These are phyloP conservation scores for Zizania palustris DNA, from an alignment of 202 grass and related monocot genomes.

Conservation along the genomic window DNA sequence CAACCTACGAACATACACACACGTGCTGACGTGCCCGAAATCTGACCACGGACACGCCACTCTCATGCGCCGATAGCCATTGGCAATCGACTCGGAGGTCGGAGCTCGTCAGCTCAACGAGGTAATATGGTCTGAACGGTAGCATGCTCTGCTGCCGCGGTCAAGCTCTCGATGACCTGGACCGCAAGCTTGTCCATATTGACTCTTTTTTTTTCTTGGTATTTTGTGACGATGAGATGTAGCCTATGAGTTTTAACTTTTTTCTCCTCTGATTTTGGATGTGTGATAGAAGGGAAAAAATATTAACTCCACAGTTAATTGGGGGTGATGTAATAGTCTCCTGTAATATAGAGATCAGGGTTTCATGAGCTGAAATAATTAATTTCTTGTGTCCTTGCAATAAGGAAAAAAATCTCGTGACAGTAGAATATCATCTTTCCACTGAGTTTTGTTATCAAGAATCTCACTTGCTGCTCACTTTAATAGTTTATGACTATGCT, in stretches of 20 bases:
- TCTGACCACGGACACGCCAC: not conserved
- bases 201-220: constrained; percentile 20
- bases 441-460: constrained; percentile 41
- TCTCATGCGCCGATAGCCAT: constrained; percentile 10
- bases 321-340: constrained; percentile 29
- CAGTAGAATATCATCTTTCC: constrained; percentile 42
- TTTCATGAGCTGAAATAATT: not conserved
- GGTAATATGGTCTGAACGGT: not conserved
- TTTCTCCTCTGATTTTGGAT: constrained; percentile 7
- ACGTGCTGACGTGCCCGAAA: not conserved
- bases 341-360: constrained; percentile 35
- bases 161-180: constrained; percentile 38
- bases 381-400: not conserved
- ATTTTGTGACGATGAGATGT: constrained; percentile 35
- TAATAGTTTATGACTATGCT: constrained; percentile 28
- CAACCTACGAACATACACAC: constrained; percentile 14
- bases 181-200: constrained; percentile 30
- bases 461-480: constrained; percentile 45
- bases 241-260: constrained; percentile 35
- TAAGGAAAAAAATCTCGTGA: not conserved
- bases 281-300: not conserved
- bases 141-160: constrained; percentile 37
- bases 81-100: not conserved
- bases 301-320: constrained; percentile 26
- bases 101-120: constrained; percentile 21